phyloP scores from a whole-genome alignment of 163 green algal genomes.

The Scenedesmus sp. region DNA sequence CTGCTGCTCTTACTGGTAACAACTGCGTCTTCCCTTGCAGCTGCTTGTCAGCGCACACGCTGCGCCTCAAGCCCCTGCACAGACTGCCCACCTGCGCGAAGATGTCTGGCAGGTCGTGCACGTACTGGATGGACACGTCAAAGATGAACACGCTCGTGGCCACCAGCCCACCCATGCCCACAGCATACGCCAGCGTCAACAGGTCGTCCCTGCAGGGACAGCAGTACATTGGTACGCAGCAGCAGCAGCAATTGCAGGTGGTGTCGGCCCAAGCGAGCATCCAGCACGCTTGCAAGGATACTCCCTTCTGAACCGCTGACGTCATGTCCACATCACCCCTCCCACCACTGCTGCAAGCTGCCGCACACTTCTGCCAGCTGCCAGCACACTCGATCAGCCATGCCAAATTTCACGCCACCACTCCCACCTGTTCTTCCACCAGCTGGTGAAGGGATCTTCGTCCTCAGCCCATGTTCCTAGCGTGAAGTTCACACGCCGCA shows the following conservation, averaged over 20 bases:
- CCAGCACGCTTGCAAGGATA: too few relatives aligned
- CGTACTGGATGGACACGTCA: slow-evolving; percentile 73
- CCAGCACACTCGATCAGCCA: neutral
- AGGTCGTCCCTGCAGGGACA: slow-evolving; percentile 36
- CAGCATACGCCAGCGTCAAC: slow-evolving; percentile 48
- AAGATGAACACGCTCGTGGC: slow-evolving; percentile 71
- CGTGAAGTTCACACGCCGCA: neutral
- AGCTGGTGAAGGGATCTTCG: slow-evolving; percentile 14
- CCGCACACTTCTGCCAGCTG: neutral
- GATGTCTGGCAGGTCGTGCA: slow-evolving; percentile 76
- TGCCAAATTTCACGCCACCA: neutral
- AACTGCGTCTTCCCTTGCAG: too few relatives aligned
- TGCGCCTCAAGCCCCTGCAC: too few relatives aligned
- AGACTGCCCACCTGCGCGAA: slow-evolving; percentile 45
- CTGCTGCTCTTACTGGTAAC: too few relatives aligned
- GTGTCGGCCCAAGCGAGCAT: too few relatives aligned
- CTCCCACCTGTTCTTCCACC: slow-evolving; percentile 40
- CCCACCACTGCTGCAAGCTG: too few relatives aligned
- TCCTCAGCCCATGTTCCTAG: neutral
- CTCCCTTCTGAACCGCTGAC: too few relatives aligned
- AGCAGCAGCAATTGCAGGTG: too few relatives aligned
- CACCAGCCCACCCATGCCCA: slow-evolving; percentile 61
- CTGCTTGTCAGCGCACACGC: too few relatives aligned
- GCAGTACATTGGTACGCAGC: too few relatives aligned
- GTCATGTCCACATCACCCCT: too few relatives aligned